These are phyloP conservation scores for Effrenium voratum DNA, from an alignment of 73 alveolate genomes.

Conservation along the genomic window DNA sequence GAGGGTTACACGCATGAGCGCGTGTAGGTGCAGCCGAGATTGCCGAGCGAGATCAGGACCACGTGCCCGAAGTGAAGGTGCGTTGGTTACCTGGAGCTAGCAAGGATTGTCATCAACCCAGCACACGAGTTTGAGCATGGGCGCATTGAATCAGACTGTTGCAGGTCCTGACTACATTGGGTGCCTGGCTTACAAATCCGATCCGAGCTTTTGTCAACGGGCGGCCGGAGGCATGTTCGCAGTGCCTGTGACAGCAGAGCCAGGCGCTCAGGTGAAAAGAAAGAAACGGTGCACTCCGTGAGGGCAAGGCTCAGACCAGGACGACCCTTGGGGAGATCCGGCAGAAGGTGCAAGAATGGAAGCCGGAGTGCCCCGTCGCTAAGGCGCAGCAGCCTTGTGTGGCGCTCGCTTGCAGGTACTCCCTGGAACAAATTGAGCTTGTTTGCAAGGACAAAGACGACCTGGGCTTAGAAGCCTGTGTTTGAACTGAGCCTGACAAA, in stretches of 20 bases:
- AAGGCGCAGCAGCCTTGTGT: neutral
- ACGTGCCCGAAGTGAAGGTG: slow-evolving; percentile 89
- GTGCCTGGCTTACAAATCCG: neutral
- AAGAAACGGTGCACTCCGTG: neutral
- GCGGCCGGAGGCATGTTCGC: slow-evolving; percentile 74
- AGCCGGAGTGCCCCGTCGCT: slow-evolving; percentile 63
- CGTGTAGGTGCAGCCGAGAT: slow-evolving; percentile 86
- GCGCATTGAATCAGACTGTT: neutral
- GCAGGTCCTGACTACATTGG: slow-evolving; percentile 79
- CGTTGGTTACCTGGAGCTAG: neutral
- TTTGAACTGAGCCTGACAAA: too few species aligned
- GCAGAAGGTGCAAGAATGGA: slow-evolving; percentile 91
- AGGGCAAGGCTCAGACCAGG: neutral
- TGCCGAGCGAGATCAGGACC: slow-evolving; percentile 94
- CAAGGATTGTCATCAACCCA: neutral
- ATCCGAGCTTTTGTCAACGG: neutral
- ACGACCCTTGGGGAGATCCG: slow-evolving; percentile 90
- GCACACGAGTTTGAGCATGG: neutral
- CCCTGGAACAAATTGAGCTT: slow-evolving; percentile 88
- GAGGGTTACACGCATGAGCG: neutral
- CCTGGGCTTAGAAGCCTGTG: neutral
- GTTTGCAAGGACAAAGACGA: slow-evolving; percentile 92
- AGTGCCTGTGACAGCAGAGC: slow-evolving; percentile 91
- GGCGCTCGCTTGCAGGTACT: slow-evolving; percentile 32
- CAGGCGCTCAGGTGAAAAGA: neutral